Percentiles rank a stretch among this genome's conserved stretches.
Conservation (phyloP, 2,329 filamentous ascomycete genomes). For the Aspergillus alliaceus region DNA sequence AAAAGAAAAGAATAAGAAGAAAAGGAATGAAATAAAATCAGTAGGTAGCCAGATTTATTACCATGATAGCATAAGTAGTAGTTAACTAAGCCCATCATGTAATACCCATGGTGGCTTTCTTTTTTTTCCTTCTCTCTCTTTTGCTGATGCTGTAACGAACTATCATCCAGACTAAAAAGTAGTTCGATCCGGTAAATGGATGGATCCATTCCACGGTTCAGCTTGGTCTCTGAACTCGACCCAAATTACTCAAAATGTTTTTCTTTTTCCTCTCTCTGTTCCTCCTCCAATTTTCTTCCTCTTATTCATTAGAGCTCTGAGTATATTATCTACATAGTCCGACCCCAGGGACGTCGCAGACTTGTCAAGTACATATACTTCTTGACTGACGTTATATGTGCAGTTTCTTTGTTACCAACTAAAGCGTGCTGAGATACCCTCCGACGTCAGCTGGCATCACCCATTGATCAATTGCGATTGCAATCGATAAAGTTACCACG, state of each 20-base stretch:
- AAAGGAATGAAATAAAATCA: neutral
- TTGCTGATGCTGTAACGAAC: neutral
- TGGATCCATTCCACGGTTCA: neutral
- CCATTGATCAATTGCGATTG: neutral
- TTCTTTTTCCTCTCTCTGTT: neutral
- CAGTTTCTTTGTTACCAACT: neutral
- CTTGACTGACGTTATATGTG: neutral
- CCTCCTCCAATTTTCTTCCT: slow-evolving; percentile 3
- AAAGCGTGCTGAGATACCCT: neutral
- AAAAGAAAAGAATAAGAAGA: neutral
- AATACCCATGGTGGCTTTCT: neutral
- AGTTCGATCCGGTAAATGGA: neutral
- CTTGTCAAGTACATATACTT: neutral
- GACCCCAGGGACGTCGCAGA: neutral
- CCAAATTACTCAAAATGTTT: neutral
- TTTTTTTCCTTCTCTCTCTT: neutral
- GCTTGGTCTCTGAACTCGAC: neutral
- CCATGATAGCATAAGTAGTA: too few species aligned
- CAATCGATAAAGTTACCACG: neutral
- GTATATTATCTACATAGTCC: neutral
- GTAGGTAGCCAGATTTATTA: too few species aligned
- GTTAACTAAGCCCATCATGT: neutral
- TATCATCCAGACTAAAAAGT: neutral
- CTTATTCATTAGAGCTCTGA: neutral
- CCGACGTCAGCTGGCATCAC: neutral